phyloP scores from a whole-genome alignment of 2,329 filamentous ascomycete species.

The Xylariaceae sp. region DNA sequence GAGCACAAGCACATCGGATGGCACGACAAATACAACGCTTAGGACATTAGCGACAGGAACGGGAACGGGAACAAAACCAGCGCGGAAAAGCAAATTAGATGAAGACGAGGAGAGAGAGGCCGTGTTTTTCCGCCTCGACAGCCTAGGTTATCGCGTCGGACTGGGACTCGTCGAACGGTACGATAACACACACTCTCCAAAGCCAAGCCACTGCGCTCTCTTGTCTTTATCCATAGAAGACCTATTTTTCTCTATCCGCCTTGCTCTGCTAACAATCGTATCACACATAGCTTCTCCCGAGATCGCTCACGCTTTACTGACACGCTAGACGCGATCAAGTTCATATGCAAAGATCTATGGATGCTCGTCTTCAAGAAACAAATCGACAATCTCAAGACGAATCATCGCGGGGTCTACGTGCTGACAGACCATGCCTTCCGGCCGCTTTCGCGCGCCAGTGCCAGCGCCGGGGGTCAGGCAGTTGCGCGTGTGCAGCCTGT shows the following conservation, averaged over 20 bases:
- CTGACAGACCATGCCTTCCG: slow-evolving; percentile 89
- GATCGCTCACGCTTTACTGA: slow-evolving; percentile 85
- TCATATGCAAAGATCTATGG: slow-evolving; percentile 98
- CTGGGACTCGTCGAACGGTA: slow-evolving; percentile 88
- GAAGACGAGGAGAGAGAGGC: slow-evolving; percentile 81
- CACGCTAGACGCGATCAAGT: slow-evolving; percentile 94
- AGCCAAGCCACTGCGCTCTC: neutral
- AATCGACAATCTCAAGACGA: slow-evolving; percentile 97
- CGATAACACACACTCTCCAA: slow-evolving; percentile 19
- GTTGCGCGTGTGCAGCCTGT: slow-evolving; percentile 73
- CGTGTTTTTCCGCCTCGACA: slow-evolving; percentile 78
- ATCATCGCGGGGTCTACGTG: slow-evolving; percentile 94
- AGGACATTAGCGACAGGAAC: neutral
- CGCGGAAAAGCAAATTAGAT: slow-evolving; percentile 43
- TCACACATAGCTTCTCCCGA: slow-evolving; percentile 59
- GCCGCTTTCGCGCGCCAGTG: slow-evolving; percentile 83
- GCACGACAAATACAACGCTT: slow-evolving; percentile 9
- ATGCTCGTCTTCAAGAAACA: slow-evolving; percentile 91
- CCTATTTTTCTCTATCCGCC: neutral
- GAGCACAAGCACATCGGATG: slow-evolving; percentile 14
- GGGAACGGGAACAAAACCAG: slow-evolving; percentile 9
- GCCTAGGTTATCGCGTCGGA: slow-evolving; percentile 83
- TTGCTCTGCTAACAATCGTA: neutral
- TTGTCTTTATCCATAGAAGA: neutral
- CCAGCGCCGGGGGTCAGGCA: slow-evolving; percentile 68